phyloP scores from a whole-genome alignment of 768 basidiomycete genomes.

The Lentinula lateritia region DNA sequence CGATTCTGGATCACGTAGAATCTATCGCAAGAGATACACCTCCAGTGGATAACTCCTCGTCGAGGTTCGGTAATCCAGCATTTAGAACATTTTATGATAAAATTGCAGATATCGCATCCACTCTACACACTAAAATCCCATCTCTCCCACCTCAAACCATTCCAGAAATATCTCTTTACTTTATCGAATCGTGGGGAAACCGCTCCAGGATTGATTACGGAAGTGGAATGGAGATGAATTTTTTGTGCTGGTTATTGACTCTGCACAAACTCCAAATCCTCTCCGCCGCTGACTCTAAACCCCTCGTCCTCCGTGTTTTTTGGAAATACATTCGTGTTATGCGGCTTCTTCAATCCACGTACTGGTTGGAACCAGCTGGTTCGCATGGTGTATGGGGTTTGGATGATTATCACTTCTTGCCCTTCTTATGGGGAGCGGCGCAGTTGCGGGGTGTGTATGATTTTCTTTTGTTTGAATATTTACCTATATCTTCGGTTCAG shows the following conservation, averaged over 20 bases:
- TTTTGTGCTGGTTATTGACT: conserved; percentile 82
- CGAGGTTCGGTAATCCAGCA: conserved; percentile 96
- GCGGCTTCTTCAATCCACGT: conserved; percentile 85
- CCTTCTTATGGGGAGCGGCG: conserved; percentile 82
- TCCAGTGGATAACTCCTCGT: conserved; percentile 83
- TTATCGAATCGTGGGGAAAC: conserved; percentile 89
- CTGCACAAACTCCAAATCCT: conserved; percentile 68
- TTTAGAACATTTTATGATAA: conserved; percentile 90
- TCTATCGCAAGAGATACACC: conserved; percentile 65
- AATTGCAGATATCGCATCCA: conserved; percentile 55
- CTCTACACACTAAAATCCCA: conserved; percentile 49
- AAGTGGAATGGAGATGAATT: conserved; percentile 99
- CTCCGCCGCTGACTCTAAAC: conserved; percentile 56
- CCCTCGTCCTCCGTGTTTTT: conserved; percentile 79
- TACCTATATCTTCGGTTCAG: conserved; percentile 26
- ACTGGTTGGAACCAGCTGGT: conserved; percentile 98
- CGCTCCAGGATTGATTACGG: conserved; percentile 93
- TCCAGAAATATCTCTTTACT: conserved; percentile 73
- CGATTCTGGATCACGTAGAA: conserved; percentile 63
- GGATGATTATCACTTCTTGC: conserved; percentile 95
- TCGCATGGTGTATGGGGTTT: conserved; percentile 98
- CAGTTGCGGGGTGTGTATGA: conserved; percentile 57
- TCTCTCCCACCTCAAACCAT: conserved; percentile 58
- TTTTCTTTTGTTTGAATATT: no score
- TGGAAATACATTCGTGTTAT: conserved; percentile 86